Percentiles rank a stretch among this genome's conserved stretches.
Evolutionary conservation across 78 protist genomes (phyloP).

Genomic region (Dictyostelium firmibasis): DNA sequence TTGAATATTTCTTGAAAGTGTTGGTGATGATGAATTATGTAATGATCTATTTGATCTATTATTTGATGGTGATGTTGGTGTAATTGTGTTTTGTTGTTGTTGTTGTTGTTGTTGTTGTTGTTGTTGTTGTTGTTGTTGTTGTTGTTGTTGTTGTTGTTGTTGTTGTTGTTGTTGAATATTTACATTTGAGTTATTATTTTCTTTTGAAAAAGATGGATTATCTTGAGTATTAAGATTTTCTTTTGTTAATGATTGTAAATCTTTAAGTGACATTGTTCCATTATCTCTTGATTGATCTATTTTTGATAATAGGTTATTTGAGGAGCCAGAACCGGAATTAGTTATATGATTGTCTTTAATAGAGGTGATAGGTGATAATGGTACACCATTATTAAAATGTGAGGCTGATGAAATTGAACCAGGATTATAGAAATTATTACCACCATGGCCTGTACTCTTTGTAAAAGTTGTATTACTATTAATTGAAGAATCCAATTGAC

Average conservation of each 20-base stretch:
- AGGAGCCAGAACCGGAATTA: neutral
- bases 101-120: neutral
- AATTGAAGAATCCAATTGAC: neutral
- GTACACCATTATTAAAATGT: constrained; percentile 1
- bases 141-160: neutral
- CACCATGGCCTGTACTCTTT: neutral
- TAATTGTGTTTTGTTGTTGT: neutral
- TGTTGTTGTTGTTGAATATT: neutral
- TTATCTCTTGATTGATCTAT: neutral
- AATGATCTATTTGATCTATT: neutral
- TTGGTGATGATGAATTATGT: constrained; percentile 31
- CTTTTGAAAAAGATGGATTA: neutral
- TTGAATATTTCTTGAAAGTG: constrained; percentile 60
- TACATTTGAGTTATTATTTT: neutral
- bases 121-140: neutral
- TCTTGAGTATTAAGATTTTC: neutral
- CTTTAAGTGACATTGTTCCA: constrained; percentile 6
- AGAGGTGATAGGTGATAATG: neutral
- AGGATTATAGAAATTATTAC: neutral
- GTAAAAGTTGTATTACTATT: neutral
- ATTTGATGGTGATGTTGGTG: constrained; percentile 26
- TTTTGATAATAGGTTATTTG: constrained; percentile 16
- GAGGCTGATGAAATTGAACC: neutral
- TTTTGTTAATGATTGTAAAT: neutral
- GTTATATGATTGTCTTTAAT: neutral